These are phyloP conservation scores for Pythium coloratum DNA, from an alignment of 352 stramenopile genomes.

Conservation along the genomic window DNA sequence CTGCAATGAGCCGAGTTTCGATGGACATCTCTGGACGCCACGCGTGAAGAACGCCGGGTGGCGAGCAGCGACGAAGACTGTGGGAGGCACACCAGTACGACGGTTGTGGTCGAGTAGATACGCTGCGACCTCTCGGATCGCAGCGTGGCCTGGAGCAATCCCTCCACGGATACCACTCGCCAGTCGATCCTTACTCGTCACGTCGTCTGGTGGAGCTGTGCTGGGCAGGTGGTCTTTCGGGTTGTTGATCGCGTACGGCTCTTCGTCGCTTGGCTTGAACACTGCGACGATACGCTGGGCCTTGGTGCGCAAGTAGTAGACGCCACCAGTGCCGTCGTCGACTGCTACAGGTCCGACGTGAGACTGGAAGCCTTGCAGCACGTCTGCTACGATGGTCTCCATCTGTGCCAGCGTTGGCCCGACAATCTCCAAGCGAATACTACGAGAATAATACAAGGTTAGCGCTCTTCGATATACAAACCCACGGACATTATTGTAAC, in stretches of 20 bases:
- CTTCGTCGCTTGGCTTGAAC: constrained; percentile 71
- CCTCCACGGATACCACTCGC: constrained; percentile 40
- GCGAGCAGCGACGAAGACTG: constrained; percentile 35
- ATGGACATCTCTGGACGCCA: background rate
- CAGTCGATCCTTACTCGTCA: background rate
- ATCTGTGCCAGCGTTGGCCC: constrained; percentile 14
- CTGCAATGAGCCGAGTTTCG: constrained; percentile 59
- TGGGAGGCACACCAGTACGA: constrained; percentile 48
- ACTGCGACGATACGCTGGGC: constrained; percentile 45
- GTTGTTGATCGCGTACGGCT: constrained; percentile 62
- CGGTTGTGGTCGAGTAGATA: constrained; percentile 55
- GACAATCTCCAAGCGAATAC: constrained; percentile 9
- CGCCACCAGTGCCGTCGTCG: constrained; percentile 61
- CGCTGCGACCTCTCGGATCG: constrained; percentile 54
- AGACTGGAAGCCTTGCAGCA: constrained; percentile 36
- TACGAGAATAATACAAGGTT: constrained; percentile 3
- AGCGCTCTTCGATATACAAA: too few species aligned
- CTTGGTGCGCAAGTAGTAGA: constrained; percentile 59
- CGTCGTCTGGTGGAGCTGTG: constrained; percentile 10
- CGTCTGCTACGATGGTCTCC: constrained; percentile 28
- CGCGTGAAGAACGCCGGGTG: constrained; percentile 42
- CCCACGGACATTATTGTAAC: too few species aligned
- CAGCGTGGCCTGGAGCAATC: constrained; percentile 45
- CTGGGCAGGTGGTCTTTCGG: constrained; percentile 39
- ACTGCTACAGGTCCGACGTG: constrained; percentile 42